Base-by-base conservation (phyloP, 257 asterid genomes). In the Jaltomata sinuosa region DNA sequence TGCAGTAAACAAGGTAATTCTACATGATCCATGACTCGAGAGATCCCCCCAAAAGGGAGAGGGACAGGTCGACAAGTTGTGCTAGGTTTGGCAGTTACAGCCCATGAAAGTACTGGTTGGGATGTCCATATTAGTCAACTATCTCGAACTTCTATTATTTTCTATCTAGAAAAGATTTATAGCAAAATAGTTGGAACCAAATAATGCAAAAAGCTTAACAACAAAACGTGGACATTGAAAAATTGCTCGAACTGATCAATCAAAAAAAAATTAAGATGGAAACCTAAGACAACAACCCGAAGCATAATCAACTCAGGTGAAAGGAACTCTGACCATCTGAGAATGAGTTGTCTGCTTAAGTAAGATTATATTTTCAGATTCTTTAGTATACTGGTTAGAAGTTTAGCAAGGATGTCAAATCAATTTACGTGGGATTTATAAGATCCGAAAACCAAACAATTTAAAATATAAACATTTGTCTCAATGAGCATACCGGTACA, bases 401-500 rank as follows among this genome's bases (percentile, higher is more conserved):
- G 42, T 47, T 25, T 29, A 32, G 32, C 45, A 47, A 61, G 25
- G 79, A 25, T 45, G 67, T 64, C 50, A 32, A 68, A 64, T 40
- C 61, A 3, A 67, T 42, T 19, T 32, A 40, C 4, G 15, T 31
- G 34, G 65, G 61, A 25, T 27, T 49, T 76, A 27, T 76, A 74
- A 49, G 6, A 76, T 47, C 27, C 8, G 18, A 19, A 3, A 76
- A 76, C 40, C 81, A 52, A 76, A 76, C 25, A 76, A 27, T 29
- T 4, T 49, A 11, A 42, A 18, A 67, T 31, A n/a, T 8, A 47
- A 55, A 83, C 42, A 67, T 8, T 25, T 36, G 25, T 74, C 57
- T 36, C 57, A 14, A 74, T 74, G 80, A 74, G 36, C 80, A 74
- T 74, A 85, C 87, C 85, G 78, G 85, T 81, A 85, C 65, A 85